Evolutionary conservation across 164 flowering plant species (phyloP), one percentile per base, ranked within the genome.

Genomic region (Magnolia sinica): DNA sequence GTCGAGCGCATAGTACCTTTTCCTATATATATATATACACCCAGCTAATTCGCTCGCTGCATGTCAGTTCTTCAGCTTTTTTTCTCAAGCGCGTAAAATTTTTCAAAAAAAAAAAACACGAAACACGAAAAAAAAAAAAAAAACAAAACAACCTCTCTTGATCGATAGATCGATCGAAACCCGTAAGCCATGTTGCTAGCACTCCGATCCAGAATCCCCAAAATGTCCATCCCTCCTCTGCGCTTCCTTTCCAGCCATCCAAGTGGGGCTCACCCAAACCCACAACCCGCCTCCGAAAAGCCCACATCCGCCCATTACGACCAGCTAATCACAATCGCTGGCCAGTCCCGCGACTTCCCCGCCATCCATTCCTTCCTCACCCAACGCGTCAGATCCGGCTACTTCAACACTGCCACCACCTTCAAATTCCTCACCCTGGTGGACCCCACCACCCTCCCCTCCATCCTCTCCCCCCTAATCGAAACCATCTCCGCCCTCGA

Each of bases 361-460:
- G 29, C 86, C 50, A 73, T 92, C 72, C 76, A 76, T 24, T 31
- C 66, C 74, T 87, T 88, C 58, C 88, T 92, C 80, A 81, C 83
- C 82, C 68, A 86, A 76, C 90, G 93, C 55, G 8, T 65, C 49
- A 67, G 59, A 5, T 86, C 88, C 67, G 79, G 83, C n/a, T 84
- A 78, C 77, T 87, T 87, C 85, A 88, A 83, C 86, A 90, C 91
- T 77, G 45, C 65, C 59, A 76, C 74, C 6, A 91, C 93, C 66
- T 91, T 91, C 91, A 84, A 82, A 7, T 90, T 90, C 87, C 70
- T 91, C 73, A 77, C 86, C 71, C 13, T 11, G 61, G 76, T 78
- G 73, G 78, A 68, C 27, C 64, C 71, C 16, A 11, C 75, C 61
- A 68, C 81, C 31, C 64, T 80, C 70, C 84, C 89, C 78, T 79